Evolutionary conservation across 2,329 filamentous ascomycete species (phyloP), one percentile per base, ranked within the genome.

Genomic region (Thermochaetoides dissita): DNA sequence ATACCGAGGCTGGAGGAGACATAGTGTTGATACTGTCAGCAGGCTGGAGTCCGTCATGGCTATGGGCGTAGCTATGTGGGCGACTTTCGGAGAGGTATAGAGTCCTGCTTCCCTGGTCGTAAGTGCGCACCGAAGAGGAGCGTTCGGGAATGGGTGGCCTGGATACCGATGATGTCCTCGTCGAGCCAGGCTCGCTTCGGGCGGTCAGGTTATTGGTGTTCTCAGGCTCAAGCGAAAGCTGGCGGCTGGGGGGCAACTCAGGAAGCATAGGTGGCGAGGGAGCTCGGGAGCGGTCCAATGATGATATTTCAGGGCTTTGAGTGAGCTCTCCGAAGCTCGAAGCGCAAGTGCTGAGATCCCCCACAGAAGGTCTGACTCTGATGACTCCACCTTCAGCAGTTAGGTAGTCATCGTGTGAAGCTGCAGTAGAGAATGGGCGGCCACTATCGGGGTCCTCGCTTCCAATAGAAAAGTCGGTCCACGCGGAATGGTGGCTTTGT

Each of bases 391-490:
- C 46, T 36, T 48, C 48, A 36, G 50, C 49, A 12, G 42, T 46
- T 7, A 37, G 37, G 6, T 51, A 48, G 9, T 34, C 24, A 11
- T 47, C 49, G 8, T 49, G 52, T 8, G 46, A 46, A 10, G 46
- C 45, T 6, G 47, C 38, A 5, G 40, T 33, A 5, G 48, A 47
- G 39, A 42, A 46, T 12, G 43, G 50, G n/a, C 50, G 46, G 17
- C 50, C 55, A 40, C 55, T 57, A 10, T 60, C 57, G 6, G 59
- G 60, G 33, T 60, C 60, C 30, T 72, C 68, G 12, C 70, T 76
- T 10, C 72, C 71, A 8, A 76, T 60, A 0, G 73, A 74, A 46
- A 72, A 69, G 51, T 78, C 73, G 28, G 74, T 77, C 74, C 74
- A 78, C n/a, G 65, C 62, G 2, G 73, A 75, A 41, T 70, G 67